Evolutionary conservation across 176 grass and related monocot genomes (phyloP), one percentile per base, ranked within the genome.

Genomic region (Luzula sylvatica): DNA sequence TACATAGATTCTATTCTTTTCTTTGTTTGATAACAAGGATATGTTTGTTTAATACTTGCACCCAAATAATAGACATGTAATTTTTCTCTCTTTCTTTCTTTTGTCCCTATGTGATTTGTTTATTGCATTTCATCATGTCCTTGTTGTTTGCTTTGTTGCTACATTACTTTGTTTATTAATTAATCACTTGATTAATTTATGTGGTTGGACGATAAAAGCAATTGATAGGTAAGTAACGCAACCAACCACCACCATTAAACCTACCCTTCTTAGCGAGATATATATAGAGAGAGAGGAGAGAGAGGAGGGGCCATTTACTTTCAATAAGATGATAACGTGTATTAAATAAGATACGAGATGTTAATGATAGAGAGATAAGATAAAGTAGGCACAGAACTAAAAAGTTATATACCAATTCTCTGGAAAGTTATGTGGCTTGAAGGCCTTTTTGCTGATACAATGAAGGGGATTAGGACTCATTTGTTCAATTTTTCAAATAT

Each of bases 191-290:
- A 46, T 64, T 65, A 58, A 63, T 51, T 79, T 55, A 61, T 50
- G 59, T 44, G 65, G 48, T 44, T 54, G 64, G 50, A 53, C 54
- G 64, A 72, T 77, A 86, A 86, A n/a, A 79, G 81, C 55, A 74
- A 96, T 61, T 70, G 65, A 72, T 86, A 89, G 71, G 59, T 71
- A 59, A 86, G 54, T 72, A 53, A 82, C 54, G 51, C 54, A 72
- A 75, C 52, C 74, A 83, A 74, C 61, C 65, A 66, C 65, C 46
- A 50, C 50, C 25, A 65, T 65, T 63, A 62, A 41, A 73, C 55
- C 35, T 51, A 63, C 69, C 42, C 28, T 52, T 1, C 30, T 35
- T n/a, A n/a, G n/a, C n/a, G n/a, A n/a, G n/a, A n/a, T n/a, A n/a
- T n/a, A n/a, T 61, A 38, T 40, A 61, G 29, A 61, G 29, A 61